These are phyloP conservation scores for Suhomyces chickasaworum DNA, from an alignment of 1,139 yeast species.

Conservation along the genomic window DNA sequence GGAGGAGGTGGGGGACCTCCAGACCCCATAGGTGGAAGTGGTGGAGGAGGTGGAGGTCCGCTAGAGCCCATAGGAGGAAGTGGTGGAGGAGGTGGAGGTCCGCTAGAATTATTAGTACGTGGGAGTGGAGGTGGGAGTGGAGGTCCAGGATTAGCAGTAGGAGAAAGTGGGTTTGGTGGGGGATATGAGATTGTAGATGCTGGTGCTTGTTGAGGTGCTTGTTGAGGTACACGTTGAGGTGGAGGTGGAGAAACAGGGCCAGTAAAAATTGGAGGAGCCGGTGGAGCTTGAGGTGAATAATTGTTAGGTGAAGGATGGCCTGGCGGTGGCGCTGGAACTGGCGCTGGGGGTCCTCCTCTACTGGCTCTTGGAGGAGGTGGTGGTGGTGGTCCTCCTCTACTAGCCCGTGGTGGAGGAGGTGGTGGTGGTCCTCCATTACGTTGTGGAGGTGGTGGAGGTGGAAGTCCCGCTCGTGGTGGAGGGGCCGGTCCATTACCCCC, in stretches of 20 bases:
- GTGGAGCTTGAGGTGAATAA: constrained; percentile 18
- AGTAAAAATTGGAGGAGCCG: constrained; percentile 15
- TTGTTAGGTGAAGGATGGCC: constrained; percentile 23
- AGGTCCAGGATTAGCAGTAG: constrained; percentile 15
- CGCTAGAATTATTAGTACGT: constrained; percentile 17
- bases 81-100: constrained; percentile 40
- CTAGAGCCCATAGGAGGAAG: constrained; percentile 26
- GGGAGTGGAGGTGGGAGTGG: constrained; percentile 31
- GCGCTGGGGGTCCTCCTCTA: constrained; percentile 18
- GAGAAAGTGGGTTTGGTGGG: constrained; percentile 15
- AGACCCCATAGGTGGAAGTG: constrained; percentile 16
- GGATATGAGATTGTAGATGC: constrained; percentile 4
- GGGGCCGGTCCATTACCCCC: constrained; percentile 25
- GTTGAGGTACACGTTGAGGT: background rate
- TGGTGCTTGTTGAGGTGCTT: background rate
- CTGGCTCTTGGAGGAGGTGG: constrained; percentile 31
- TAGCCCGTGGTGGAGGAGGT: constrained; percentile 30
- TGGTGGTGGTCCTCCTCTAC: constrained; percentile 23
- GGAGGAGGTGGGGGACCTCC: constrained; percentile 34
- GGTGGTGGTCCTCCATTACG: constrained; percentile 24
- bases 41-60: constrained; percentile 31
- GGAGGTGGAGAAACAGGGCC: background rate
- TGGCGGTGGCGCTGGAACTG: constrained; percentile 27
- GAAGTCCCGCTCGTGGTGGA: constrained; percentile 28
- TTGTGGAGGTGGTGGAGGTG: constrained; percentile 16